These are phyloP conservation scores for Zoysia pacifica DNA, from an alignment of 176 grass and related monocot species.

Conservation along the genomic window DNA sequence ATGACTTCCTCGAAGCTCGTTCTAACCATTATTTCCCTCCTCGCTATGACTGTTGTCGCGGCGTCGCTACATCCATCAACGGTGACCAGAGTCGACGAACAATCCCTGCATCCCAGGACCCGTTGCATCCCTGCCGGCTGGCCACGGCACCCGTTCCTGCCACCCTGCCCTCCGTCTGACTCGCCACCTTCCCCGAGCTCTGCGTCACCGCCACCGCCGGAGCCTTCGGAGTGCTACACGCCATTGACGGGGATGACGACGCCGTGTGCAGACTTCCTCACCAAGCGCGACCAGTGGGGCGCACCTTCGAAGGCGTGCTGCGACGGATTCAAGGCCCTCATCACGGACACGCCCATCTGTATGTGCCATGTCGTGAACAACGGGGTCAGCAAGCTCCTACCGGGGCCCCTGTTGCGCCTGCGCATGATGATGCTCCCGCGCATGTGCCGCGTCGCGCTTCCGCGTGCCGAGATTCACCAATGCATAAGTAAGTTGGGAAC, in stretches of 20 bases:
- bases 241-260: neutral
- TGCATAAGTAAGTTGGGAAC: neutral
- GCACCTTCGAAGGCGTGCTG: neutral
- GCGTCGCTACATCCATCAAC: no score
- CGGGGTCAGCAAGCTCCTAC: neutral
- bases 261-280: neutral
- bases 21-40: no score
- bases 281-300: neutral
- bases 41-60: no score
- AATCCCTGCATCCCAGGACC: no score
- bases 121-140: no score
- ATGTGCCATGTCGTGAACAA: neutral
- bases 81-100: no score
- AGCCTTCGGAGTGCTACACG: neutral
- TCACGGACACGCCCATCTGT: neutral
- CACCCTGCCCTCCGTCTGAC: no score
- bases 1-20: no score
- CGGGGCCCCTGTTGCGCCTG: neutral
- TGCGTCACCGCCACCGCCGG: no score
- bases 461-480: neutral
- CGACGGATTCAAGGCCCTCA: neutral
- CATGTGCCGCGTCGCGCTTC: neutral
- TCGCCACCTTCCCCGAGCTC: no score
- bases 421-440: neutral
- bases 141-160: no score